These are phyloP conservation scores for Rutstroemia sp. DNA, from an alignment of 2,329 filamentous ascomycete genomes.

Conservation along the genomic window DNA sequence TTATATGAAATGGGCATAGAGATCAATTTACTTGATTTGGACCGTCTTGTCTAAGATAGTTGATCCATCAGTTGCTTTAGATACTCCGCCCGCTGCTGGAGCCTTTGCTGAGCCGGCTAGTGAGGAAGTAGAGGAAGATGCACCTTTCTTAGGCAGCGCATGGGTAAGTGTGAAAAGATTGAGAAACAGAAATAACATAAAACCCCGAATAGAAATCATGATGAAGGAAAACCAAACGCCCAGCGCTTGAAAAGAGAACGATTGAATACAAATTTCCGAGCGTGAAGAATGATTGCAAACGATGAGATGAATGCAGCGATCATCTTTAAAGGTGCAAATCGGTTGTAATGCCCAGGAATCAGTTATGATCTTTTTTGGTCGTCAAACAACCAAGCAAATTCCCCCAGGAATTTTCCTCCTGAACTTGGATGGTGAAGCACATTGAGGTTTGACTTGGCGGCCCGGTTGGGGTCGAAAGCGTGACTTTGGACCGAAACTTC, in stretches of 20 bases:
- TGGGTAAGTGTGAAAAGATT: conserved; percentile 10
- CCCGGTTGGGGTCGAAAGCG: background rate
- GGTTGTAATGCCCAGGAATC: background rate
- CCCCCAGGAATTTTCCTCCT: background rate
- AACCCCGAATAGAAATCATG: conserved; percentile 6
- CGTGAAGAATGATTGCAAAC: background rate
- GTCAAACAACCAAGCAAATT: conserved; percentile 6
- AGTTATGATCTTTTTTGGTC: background rate
- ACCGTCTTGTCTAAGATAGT: conserved; percentile 48
- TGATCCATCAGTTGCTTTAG: conserved; percentile 43
- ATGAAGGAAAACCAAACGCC: conserved; percentile 1
- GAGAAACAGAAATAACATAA: background rate
- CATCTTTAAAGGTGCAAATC: background rate
- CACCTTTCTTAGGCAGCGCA: conserved; percentile 18
- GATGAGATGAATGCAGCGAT: background rate
- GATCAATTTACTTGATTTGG: conserved; percentile 41
- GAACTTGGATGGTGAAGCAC: conserved; percentile 2
- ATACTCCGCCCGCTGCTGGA: conserved; percentile 11
- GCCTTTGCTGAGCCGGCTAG: conserved; percentile 1
- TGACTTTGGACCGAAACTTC: conserved; percentile 7
- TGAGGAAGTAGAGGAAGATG: conserved; percentile 6
- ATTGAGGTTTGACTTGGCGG: conserved; percentile 8
- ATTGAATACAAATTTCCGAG: background rate
- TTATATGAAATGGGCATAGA: background rate
- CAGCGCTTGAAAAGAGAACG: conserved; percentile 4